These are phyloP conservation scores for Rhytidhysteron rufulum DNA, from an alignment of 2,329 filamentous ascomycete genomes.

Conservation along the genomic window DNA sequence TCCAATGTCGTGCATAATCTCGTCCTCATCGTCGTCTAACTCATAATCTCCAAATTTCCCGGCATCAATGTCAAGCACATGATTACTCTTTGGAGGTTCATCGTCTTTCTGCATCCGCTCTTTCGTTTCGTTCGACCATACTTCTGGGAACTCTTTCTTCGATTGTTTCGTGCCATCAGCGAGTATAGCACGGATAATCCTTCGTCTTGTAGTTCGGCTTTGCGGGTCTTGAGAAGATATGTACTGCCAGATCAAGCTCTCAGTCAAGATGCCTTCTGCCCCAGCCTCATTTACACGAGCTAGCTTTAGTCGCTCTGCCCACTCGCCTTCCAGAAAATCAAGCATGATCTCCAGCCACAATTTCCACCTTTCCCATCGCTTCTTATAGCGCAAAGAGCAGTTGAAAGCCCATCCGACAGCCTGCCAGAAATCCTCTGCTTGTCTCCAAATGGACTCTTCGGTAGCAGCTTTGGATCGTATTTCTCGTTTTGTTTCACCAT, in stretches of 20 bases:
- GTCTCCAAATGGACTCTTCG: conserved; percentile 64
- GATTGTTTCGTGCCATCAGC: conserved; percentile 58
- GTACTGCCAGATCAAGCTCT: conserved; percentile 62
- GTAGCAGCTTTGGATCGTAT: conserved; percentile 52
- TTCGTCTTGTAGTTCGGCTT: conserved; percentile 41
- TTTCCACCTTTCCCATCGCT: conserved; percentile 78
- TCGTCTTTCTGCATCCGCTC: conserved; percentile 45
- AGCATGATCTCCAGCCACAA: conserved; percentile 77
- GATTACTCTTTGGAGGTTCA: conserved; percentile 44
- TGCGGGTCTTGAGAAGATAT: conserved; percentile 38
- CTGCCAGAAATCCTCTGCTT: conserved; percentile 85
- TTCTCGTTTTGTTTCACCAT: conserved; percentile 37
- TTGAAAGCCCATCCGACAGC: conserved; percentile 90
- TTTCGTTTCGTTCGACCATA: conserved; percentile 65
- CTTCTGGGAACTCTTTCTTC: conserved; percentile 56
- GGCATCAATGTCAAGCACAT: conserved; percentile 54
- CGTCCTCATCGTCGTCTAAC: conserved; percentile 26
- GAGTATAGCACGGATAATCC: conserved; percentile 64
- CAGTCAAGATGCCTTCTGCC: conserved; percentile 33
- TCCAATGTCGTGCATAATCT: conserved; percentile 16
- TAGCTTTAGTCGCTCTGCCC: conserved; percentile 53
- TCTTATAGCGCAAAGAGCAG: conserved; percentile 69
- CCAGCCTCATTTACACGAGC: conserved; percentile 38
- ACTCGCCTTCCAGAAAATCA: conserved; percentile 71
- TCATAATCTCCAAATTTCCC: conserved; percentile 57